These are phyloP conservation scores for Rhodotorula taiwanensis DNA, from an alignment of 768 basidiomycete species.

Conservation along the genomic window DNA sequence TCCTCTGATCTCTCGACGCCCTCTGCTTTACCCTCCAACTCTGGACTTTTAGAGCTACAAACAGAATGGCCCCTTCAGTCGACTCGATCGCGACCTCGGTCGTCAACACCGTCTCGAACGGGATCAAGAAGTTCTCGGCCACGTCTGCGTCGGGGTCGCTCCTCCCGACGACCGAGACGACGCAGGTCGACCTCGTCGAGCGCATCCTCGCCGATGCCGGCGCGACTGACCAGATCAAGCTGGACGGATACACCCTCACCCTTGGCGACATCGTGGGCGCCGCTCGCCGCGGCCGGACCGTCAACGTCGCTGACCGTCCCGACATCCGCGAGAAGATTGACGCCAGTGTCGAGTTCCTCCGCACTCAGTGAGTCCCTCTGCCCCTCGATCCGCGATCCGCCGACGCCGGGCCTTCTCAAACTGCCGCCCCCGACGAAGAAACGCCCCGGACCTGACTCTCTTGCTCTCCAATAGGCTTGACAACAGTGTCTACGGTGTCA, in stretches of 20 bases:
- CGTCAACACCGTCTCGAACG: neutral
- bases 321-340: conserved; percentile 53
- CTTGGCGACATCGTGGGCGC: conserved; percentile 71
- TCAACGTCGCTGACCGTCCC: conserved; percentile 50
- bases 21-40: neutral
- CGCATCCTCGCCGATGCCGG: neutral
- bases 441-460: neutral
- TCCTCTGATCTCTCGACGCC: neutral
- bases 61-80: neutral
- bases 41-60: neutral
- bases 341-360: conserved; percentile 50
- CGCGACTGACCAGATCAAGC: conserved; percentile 50
- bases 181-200: neutral
- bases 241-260: conserved; percentile 66
- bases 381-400: no score
- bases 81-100: neutral
- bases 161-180: neutral
- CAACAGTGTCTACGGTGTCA: conserved; percentile 73
- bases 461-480: conserved; percentile 42
- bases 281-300: conserved; percentile 56
- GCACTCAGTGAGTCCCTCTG: conserved; percentile 47
- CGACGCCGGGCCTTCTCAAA: neutral
- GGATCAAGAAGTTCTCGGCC: neutral
- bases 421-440: neutral
- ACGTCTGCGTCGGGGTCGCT: neutral